These are phyloP conservation scores for Actinidia chinensis DNA, from an alignment of 179 eudicot species.

Conservation along the genomic window DNA sequence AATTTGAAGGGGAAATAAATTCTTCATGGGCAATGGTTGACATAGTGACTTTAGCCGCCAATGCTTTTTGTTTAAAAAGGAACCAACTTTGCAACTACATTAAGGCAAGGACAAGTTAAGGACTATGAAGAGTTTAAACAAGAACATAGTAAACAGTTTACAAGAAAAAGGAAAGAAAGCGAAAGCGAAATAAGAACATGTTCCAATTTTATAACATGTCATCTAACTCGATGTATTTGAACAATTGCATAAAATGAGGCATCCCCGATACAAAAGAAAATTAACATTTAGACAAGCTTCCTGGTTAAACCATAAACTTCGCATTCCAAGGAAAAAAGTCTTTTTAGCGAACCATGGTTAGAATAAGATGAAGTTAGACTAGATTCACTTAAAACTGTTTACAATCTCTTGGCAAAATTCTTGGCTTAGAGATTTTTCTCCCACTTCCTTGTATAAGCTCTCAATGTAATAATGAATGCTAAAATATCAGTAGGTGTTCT, in stretches of 20 bases:
- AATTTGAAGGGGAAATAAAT: slow-evolving; percentile 21
- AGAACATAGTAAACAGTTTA: background rate
- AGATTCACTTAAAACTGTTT: no score
- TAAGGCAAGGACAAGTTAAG: background rate
- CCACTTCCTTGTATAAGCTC: no score
- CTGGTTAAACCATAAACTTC: no score
- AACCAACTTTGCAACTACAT: slow-evolving; percentile 78
- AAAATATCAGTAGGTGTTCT: no score
- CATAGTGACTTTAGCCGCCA: slow-evolving; percentile 16
- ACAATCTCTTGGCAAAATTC: slow-evolving; percentile 21
- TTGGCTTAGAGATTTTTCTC: background rate
- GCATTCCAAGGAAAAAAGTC: no score
- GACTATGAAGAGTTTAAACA: slow-evolving; percentile 4
- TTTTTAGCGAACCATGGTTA: no score
- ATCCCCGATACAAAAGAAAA: no score
- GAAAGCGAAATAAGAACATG: slow-evolving; percentile 46
- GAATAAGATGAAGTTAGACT: no score
- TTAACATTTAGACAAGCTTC: no score
- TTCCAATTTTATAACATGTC: background rate
- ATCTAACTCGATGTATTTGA: background rate
- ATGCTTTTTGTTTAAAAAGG: slow-evolving; percentile 38
- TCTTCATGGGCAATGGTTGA: slow-evolving; percentile 15
- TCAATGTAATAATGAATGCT: no score
- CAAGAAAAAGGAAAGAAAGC: background rate
- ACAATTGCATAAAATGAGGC: no score